These are phyloP conservation scores for Penicillium paxilli DNA, from an alignment of 495 filamentous ascomycete species.

Conservation along the genomic window DNA sequence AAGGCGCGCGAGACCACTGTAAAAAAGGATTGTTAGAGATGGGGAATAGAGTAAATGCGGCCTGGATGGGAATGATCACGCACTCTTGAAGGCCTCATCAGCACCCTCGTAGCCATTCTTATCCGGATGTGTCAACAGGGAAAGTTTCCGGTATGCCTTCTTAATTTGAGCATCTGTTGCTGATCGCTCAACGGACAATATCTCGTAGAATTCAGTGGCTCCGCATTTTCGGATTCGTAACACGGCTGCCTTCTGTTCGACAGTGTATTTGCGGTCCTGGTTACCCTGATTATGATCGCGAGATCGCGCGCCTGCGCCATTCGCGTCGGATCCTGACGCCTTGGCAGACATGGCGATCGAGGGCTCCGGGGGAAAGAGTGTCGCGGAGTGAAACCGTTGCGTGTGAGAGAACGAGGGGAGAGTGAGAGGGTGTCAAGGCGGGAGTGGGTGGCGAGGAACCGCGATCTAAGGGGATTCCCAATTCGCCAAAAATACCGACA, in stretches of 20 bases:
- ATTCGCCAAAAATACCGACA: conserved; percentile 13
- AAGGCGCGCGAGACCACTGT: conserved; percentile 91
- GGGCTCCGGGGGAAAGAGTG: not conserved
- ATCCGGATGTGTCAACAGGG: conserved; percentile 92
- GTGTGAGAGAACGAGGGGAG: conserved; percentile 1
- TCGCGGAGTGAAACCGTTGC: not conserved
- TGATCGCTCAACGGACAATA: conserved; percentile 72
- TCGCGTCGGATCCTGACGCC: conserved; percentile 69
- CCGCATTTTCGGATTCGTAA: conserved; percentile 80
- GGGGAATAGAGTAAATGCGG: not conserved
- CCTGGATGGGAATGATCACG: conserved; percentile 27
- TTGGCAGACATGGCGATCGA: conserved; percentile 67
- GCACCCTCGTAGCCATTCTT: conserved; percentile 98
- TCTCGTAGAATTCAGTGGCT: conserved; percentile 91
- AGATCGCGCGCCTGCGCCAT: conserved; percentile 62
- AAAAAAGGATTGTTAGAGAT: conserved; percentile 3
- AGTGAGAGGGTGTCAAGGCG: not conserved
- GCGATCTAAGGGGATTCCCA: conserved; percentile 20
- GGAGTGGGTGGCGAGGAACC: conserved; percentile 19
- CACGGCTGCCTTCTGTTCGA: conserved; percentile 88
- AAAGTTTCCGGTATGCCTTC: conserved; percentile 94
- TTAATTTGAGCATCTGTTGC: conserved; percentile 85
- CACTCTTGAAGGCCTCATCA: conserved; percentile 94
- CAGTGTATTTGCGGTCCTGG: conserved; percentile 83
- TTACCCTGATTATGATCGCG: conserved; percentile 93